These are phyloP conservation scores for Ilyonectria mors-panacis DNA, from an alignment of 2,329 filamentous ascomycete genomes.

Conservation along the genomic window DNA sequence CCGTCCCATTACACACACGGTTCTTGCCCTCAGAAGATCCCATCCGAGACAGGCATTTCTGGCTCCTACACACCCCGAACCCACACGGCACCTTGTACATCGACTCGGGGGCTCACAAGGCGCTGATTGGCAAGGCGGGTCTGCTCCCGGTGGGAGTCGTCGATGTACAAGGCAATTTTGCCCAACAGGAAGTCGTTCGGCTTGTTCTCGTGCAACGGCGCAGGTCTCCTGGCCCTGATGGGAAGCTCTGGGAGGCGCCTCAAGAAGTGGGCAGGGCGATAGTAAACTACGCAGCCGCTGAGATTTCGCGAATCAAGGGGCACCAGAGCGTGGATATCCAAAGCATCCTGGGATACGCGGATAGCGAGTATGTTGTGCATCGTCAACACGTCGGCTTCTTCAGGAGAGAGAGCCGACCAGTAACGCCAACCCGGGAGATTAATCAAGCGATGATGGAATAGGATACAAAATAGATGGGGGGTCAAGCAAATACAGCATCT, in stretches of 20 bases:
- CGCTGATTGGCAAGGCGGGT: constrained; percentile 86
- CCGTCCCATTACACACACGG: constrained; percentile 83
- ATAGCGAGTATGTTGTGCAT: constrained; percentile 93
- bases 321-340: constrained; percentile 86
- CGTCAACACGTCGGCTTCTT: constrained; percentile 90
- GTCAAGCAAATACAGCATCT: constrained; percentile 40
- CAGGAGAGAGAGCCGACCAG: constrained; percentile 66
- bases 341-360: constrained; percentile 87
- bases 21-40: constrained; percentile 89
- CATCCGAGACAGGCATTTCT: constrained; percentile 95
- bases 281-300: constrained; percentile 91
- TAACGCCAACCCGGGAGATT: constrained; percentile 59
- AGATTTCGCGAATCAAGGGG: constrained; percentile 89
- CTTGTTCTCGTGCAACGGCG: constrained; percentile 82
- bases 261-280: constrained; percentile 89
- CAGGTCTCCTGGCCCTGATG: constrained; percentile 56
- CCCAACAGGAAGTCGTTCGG: constrained; percentile 92
- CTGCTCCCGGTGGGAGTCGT: constrained; percentile 93
- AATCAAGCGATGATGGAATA: constrained; percentile 41
- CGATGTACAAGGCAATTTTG: constrained; percentile 89
- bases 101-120: constrained; percentile 88
- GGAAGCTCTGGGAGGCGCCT: constrained; percentile 66
- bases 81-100: constrained; percentile 95
- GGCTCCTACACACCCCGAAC: constrained; percentile 92
- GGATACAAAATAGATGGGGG: constrained; percentile 29